These are phyloP conservation scores for Stenogyne calaminthoides DNA, from an alignment of 305 asterid genomes.

Conservation along the genomic window DNA sequence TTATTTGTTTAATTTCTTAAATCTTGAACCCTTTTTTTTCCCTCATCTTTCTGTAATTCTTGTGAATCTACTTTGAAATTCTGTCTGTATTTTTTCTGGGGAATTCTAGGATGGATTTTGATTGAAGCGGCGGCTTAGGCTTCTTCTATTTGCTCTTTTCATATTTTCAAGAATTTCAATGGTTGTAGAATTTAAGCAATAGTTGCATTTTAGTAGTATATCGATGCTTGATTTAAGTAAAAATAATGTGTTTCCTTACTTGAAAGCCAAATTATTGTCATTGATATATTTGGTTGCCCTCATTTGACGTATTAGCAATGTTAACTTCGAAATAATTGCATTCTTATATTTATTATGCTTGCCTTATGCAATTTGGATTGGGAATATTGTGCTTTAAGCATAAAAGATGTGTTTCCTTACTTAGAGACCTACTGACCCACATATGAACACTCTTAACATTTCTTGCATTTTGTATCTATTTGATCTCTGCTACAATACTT, in stretches of 20 bases:
- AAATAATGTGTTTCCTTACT: not conserved
- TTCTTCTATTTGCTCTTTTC: not conserved
- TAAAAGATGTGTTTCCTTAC: not conserved
- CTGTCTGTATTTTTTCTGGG: not conserved
- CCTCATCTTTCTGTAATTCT: not conserved
- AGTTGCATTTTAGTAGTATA: not conserved
- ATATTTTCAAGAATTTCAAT: not conserved
- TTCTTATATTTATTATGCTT: not conserved
- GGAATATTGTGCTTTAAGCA: not conserved
- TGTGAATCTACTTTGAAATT: not conserved
- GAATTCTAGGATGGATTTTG: not conserved
- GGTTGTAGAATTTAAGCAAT: not conserved
- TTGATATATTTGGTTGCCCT: not conserved
- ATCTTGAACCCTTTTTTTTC: not conserved
- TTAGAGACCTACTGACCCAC: not conserved
- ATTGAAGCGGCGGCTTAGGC: not conserved
- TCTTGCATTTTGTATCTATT: not conserved
- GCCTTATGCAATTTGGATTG: constrained; percentile 13
- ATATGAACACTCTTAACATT: not conserved
- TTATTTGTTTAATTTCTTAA: not conserved
- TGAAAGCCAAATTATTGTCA: not conserved
- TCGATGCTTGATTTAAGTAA: not conserved
- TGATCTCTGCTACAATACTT: not conserved
- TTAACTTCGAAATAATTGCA: not conserved
- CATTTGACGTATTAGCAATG: not conserved